Percentiles rank a stretch among this genome's conserved stretches.
Evolutionary conservation across 208 protist species (phyloP).

Genomic region (Leishmania lainsoni): DNA sequence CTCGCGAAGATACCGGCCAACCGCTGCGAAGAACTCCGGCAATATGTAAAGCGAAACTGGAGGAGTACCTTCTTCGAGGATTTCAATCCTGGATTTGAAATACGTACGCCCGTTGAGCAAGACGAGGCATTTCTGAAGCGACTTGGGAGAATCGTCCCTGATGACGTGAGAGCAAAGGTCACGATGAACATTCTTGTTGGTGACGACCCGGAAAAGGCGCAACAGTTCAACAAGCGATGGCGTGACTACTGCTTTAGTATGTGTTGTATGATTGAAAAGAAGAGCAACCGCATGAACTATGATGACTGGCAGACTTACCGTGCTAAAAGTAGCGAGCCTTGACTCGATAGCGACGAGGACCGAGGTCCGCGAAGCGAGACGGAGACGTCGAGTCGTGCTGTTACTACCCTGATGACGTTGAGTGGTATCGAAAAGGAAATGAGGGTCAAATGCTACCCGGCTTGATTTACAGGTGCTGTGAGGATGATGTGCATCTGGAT

Average conservation of each 20-base stretch:
- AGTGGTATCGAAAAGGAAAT: not conserved
- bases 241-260: slow-evolving; percentile 23
- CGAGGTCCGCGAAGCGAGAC: not conserved
- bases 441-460: not conserved
- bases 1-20: slow-evolving; percentile 20
- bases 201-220: slow-evolving; percentile 30
- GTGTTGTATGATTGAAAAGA: slow-evolving; percentile 39
- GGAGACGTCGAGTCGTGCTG: not conserved
- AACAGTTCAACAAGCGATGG: slow-evolving; percentile 38
- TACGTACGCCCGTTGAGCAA: slow-evolving; percentile 14
- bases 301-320: slow-evolving; percentile 23
- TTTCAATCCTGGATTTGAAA: slow-evolving; percentile 13
- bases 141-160: slow-evolving; percentile 26
- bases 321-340: not conserved
- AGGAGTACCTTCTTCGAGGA: slow-evolving; percentile 29
- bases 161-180: slow-evolving; percentile 26
- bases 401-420: not conserved
- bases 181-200: slow-evolving; percentile 31
- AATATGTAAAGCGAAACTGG: slow-evolving; percentile 38
- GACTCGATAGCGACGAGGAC: not conserved
- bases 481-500: not conserved
- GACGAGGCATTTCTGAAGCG: slow-evolving; percentile 22
- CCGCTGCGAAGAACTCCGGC: slow-evolving; percentile 24
- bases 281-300: slow-evolving; percentile 35
- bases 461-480: not conserved